phyloP scores from a whole-genome alignment of 2,329 filamentous ascomycete species.

The Alternaria consortialis region DNA sequence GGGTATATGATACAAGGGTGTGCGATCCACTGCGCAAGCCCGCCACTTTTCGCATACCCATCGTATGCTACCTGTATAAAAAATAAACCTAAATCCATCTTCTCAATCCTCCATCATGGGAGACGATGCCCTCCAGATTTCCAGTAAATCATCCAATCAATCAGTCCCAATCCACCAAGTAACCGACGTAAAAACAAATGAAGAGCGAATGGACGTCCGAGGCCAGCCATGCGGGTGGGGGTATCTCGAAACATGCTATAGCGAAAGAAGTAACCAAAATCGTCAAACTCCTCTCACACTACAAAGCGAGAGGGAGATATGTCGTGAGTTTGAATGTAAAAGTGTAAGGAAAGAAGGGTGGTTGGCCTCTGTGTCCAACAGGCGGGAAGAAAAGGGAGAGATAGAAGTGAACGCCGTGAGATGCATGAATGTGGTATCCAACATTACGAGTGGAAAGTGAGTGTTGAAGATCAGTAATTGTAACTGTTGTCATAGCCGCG shows the following conservation, averaged over 20 bases:
- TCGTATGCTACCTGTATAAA: background rate
- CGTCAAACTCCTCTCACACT: constrained; percentile 6
- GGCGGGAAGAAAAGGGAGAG: constrained; percentile 1
- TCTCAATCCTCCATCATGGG: background rate
- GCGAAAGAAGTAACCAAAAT: constrained; percentile 18
- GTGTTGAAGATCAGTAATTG: constrained; percentile 23
- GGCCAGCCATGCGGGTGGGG: constrained; percentile 40
- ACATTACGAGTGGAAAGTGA: constrained; percentile 4
- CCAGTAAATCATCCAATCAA: background rate
- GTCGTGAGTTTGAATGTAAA: constrained; percentile 9
- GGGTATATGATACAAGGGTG: constrained; percentile 1
- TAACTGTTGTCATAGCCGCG: constrained; percentile 31
- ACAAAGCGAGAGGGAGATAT: background rate
- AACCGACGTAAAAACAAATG: constrained; percentile 15
- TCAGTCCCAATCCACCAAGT: background rate
- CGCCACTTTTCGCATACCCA: background rate
- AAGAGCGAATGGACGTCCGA: constrained; percentile 47
- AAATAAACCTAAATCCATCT: background rate
- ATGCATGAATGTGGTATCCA: constrained; percentile 21
- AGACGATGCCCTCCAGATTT: background rate
- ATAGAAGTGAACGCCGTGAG: constrained; percentile 29
- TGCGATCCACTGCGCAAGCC: background rate
- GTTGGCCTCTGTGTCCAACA: constrained; percentile 28
- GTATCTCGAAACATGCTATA: constrained; percentile 45
- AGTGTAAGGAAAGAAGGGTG: constrained; percentile 2